Base-by-base conservation (phyloP, 768 basidiomycete genomes). In the Piloderma croceum region DNA sequence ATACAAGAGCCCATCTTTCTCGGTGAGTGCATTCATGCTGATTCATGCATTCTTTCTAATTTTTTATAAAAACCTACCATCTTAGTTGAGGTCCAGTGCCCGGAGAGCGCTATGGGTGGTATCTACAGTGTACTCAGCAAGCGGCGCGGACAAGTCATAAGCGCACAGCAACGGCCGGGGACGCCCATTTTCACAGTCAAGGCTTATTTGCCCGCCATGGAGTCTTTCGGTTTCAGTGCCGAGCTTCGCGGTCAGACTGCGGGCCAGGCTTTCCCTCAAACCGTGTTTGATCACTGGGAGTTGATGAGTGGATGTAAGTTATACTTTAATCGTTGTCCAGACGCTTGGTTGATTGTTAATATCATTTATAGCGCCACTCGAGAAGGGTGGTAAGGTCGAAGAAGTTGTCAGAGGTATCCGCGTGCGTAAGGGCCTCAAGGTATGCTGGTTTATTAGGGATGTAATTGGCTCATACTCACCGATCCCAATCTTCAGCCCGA, bases 181-280 rank as follows among this genome's bases (percentile, higher is more conserved):
- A 82, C 79, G 41, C 79, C 79, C 44, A 79, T 81, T 76, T 78
- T 77, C 76, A 81, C 75, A 49, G 74, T 82, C 64, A 81, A 79
- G 70, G 77, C 77, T 29, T 75, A 76, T 65, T 65, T 74, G 22
- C 74, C 74, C 45, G 70, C 71, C 60, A 63, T 52, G 55, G 70
- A 73, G 58, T 72, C 70, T 6, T 78, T 79, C 65, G 78, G 79
- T 54, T 81, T 81, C 76, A 80, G 75, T 59, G 76, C 73, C 51
- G 77, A 73, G 47, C 70, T 82, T 35, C 73, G 79, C 47, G 63
- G 64, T 46, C 67, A 69, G 18, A 81, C 79, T 31, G 67, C 66
- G 60, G 79, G 79, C 46, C 79, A 82, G 65, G 79, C 79, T 45
- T 81, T 79, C 77, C 77, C 79, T 39, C 79, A 80, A 57, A 63